Percentiles rank a stretch among this genome's conserved stretches.
Evolutionary conservation across 2,329 filamentous ascomycete species (phyloP).

Genomic region (Talaromyces sp.): DNA sequence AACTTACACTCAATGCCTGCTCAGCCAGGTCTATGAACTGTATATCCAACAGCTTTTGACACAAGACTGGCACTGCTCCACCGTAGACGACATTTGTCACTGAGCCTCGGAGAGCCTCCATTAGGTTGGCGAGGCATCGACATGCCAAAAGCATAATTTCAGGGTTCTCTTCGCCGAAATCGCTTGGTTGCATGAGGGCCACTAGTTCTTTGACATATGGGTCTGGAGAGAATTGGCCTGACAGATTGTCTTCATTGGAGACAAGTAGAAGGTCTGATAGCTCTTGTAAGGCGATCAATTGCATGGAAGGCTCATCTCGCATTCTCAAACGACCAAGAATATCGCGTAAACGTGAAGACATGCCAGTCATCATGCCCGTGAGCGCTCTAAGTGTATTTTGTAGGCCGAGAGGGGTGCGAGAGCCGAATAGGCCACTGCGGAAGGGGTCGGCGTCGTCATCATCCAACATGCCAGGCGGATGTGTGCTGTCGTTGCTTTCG

Average conservation of each 20-base stretch:
- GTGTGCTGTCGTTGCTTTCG: constrained; percentile 61
- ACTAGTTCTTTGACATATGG: constrained; percentile 94
- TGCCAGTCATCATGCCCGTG: constrained; percentile 85
- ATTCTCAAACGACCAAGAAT: constrained; percentile 69
- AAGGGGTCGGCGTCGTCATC: constrained; percentile 59
- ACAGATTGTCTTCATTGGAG: constrained; percentile 92
- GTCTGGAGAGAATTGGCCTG: constrained; percentile 91
- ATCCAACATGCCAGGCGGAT: constrained; percentile 42
- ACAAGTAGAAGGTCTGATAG: constrained; percentile 88
- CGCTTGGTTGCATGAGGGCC: constrained; percentile 81
- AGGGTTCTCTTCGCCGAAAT: constrained; percentile 81
- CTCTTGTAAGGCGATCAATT: constrained; percentile 88
- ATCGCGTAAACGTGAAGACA: constrained; percentile 71
- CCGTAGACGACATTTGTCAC: constrained; percentile 96
- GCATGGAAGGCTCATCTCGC: constrained; percentile 78
- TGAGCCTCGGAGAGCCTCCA: constrained; percentile 91
- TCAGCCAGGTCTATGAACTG: constrained; percentile 96
- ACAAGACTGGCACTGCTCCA: constrained; percentile 89
- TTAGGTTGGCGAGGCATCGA: constrained; percentile 89
- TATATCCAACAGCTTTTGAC: constrained; percentile 91
- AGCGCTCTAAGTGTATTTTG: constrained; percentile 79
- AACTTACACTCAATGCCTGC: constrained; percentile 74
- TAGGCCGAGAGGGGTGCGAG: constrained; percentile 59
- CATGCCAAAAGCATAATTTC: constrained; percentile 97
- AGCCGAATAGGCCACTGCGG: constrained; percentile 57